Base-by-base conservation (phyloP, 2,329 filamentous ascomycete species). In the Verticillium klebahnii region DNA sequence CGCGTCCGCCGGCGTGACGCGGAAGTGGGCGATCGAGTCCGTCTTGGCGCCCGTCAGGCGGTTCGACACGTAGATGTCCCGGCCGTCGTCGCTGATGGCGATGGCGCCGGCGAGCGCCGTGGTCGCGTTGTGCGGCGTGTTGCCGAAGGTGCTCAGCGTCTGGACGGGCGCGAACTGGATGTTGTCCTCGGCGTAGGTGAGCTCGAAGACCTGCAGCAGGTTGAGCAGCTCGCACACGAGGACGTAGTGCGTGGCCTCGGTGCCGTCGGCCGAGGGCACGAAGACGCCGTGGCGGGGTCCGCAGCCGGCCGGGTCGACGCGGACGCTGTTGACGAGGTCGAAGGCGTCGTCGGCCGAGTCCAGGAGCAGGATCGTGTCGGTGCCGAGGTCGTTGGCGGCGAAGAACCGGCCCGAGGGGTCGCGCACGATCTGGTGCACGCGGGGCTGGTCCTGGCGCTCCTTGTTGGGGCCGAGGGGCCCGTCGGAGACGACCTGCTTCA, bases 241-340 rank as follows among this genome's bases (percentile, higher is more conserved):
- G 19, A 79, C 68, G 74, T 82, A 83, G 73, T 80, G 80, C 2
- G 75, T 78, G 17, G 77, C 73, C 59, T 64, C 54, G 36, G 40
- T 15, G 59, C 64, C 64, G 45, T 66, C 61, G 8, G 71, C 72
- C n/a, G 66, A 60, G 1, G 74, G 75, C 69, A 78, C 77, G 72
- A 82, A 84, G 66, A 75, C 75, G 57, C 79, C 81, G 67, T 84
- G 82, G 19, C 82, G 80, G 3, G 82, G 82, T 0, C 82, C 82
- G 45, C 76, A 77, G 61, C 78, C 79, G 12, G 72, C 67, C 12
- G 74, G 72, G 25, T 67, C 64, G 61, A 79, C 70, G 6, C 65
- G 56, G 45, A 76, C 68, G 52, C 67, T 69, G 67, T 70, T 74
- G 37, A 70, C 70, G 52, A 82, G 67, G 7, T 71, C 68, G 67